A percentile compares a stretch with the other conserved stretches of the same genome.
Conservation (phyloP, 148 eudicot genomes). For the Nyssa sinensis region DNA sequence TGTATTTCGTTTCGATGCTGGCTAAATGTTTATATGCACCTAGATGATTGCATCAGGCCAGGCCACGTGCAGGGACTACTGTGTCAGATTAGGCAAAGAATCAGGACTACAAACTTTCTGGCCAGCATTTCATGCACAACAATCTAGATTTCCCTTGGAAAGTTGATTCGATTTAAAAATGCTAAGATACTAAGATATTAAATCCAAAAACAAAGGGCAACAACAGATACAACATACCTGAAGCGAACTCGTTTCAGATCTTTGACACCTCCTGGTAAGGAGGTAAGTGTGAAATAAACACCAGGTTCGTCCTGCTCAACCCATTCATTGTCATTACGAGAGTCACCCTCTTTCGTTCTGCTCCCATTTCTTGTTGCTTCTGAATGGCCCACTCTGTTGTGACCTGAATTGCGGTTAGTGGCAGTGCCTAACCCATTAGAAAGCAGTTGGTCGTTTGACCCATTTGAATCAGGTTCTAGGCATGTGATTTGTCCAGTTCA, state of each 20-base stretch:
- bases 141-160: not conserved
- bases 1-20: not conserved
- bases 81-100: not conserved
- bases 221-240: constrained; percentile 49
- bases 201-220: constrained; percentile 4
- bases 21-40: not conserved
- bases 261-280: constrained; percentile 83
- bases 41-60: not conserved
- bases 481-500: constrained; percentile 42
- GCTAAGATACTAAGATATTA: not conserved
- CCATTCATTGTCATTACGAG: constrained; percentile 77
- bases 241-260: constrained; percentile 97
- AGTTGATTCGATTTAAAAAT: not conserved
- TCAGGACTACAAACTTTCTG: constrained; percentile 1
- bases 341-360: constrained; percentile 65
- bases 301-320: constrained; percentile 98
- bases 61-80: not conserved
- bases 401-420: constrained; percentile 51
- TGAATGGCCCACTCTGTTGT: constrained; percentile 45
- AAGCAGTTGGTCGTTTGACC: constrained; percentile 45
- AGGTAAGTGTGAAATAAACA: constrained; percentile 86
- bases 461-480: constrained; percentile 56
- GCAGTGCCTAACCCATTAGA: constrained; percentile 62
- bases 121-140: not conserved
- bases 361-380: constrained; percentile 59